Conservation (phyloP, 1,284 basidiomycete genomes). For the Fomes fomentarius region DNA sequence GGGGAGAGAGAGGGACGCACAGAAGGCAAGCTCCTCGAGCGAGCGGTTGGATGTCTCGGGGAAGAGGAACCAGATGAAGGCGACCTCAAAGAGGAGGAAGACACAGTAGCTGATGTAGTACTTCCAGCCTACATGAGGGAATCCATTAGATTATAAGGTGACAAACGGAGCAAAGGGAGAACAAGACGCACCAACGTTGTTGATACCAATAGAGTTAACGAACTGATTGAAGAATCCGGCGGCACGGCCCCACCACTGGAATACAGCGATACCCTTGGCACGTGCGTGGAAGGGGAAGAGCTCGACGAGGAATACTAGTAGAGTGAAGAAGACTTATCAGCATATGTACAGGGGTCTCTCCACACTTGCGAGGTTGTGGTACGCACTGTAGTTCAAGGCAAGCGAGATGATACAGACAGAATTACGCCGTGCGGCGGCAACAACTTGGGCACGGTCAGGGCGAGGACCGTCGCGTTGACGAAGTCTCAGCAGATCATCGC, state of each 20-base stretch:
- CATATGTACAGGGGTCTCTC: too few relatives aligned
- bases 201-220: slow-evolving; percentile 70
- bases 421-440: slow-evolving; percentile 51
- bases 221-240: slow-evolving; percentile 73
- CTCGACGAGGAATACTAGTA: slow-evolving; percentile 67
- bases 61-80: slow-evolving; percentile 56
- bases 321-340: too few relatives aligned
- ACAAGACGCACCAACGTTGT: slow-evolving; percentile 42
- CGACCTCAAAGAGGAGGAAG: slow-evolving; percentile 47
- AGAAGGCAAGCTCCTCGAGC: slow-evolving; percentile 62
- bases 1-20: slow-evolving; percentile 39
- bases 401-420: slow-evolving; percentile 53
- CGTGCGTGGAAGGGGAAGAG: slow-evolving; percentile 69
- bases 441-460: slow-evolving; percentile 50
- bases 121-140: slow-evolving; percentile 29
- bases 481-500: slow-evolving; percentile 58
- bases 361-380: too few relatives aligned
- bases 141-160: neutral
- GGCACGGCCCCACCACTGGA: slow-evolving; percentile 60
- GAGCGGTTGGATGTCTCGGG: slow-evolving; percentile 53
- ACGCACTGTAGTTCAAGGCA: slow-evolving; percentile 54
- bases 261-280: slow-evolving; percentile 67
- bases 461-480: slow-evolving; percentile 52
- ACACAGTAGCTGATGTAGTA: slow-evolving; percentile 36
- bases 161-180: neutral